Conservation (phyloP, 345 rosid species). For the Punica granatum region DNA sequence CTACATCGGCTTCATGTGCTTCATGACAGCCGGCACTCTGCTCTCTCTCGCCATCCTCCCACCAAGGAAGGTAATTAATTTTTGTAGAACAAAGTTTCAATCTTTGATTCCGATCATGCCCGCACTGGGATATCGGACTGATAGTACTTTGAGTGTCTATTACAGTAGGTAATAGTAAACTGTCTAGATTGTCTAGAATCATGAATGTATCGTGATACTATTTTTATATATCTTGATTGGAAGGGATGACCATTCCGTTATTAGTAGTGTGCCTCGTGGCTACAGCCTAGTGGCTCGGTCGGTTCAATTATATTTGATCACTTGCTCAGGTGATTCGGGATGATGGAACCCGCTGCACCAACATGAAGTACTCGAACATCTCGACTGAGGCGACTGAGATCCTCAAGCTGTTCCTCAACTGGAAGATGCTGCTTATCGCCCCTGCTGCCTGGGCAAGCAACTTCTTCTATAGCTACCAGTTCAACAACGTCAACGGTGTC, state of each 20-base stretch:
- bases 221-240: no score
- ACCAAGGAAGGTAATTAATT: conserved; percentile 20
- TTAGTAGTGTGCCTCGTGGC: no score
- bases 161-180: no score
- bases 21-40: conserved; percentile 52
- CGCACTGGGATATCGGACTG: no score
- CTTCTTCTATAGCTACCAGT: conserved; percentile 79
- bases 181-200: no score
- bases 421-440: conserved; percentile 68
- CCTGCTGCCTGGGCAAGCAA: conserved; percentile 94
- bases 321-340: conserved; percentile 24
- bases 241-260: no score
- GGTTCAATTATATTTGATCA: neutral
- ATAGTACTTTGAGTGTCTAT: no score
- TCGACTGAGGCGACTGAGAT: conserved; percentile 35
- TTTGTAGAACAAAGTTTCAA: neutral
- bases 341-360: conserved; percentile 40
- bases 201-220: no score
- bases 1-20: conserved; percentile 67
- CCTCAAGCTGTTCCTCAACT: conserved; percentile 36
- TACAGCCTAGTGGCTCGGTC: neutral
- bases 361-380: conserved; percentile 37
- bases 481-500: conserved; percentile 65
- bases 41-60: conserved; percentile 44
- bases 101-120: no score